phyloP scores from a whole-genome alignment of 768 basidiomycete genomes.

The Clitopilus passeckerianus region DNA sequence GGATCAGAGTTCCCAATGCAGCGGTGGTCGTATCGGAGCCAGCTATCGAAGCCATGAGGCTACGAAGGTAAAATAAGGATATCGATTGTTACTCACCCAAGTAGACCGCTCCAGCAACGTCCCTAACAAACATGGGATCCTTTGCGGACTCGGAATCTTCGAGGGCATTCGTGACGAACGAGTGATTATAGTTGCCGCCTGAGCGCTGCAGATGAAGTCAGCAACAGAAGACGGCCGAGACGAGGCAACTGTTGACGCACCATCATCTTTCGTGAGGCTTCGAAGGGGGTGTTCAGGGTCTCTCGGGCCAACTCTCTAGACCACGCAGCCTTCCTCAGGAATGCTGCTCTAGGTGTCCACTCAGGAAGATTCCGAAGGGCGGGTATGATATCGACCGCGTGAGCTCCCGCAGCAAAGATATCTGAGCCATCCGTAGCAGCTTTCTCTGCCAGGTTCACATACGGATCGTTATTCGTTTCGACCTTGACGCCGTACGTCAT shows the following conservation, averaged over 20 bases:
- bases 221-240: neutral
- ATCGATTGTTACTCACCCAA: neutral
- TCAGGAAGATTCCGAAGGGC: no score
- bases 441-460: neutral
- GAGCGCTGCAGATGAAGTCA: neutral
- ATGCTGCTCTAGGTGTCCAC: no score
- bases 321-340: no score
- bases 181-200: neutral
- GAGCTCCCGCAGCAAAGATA: neutral
- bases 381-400: neutral
- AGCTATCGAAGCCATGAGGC: neutral
- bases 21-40: neutral
- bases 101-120: neutral
- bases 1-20: neutral
- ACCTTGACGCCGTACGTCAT: neutral
- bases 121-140: neutral
- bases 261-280: neutral
- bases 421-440: neutral
- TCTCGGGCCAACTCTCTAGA: no score
- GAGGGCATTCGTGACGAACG: neutral
- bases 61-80: neutral
- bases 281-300: neutral
- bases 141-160: neutral
- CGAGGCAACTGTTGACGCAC: neutral
- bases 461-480: neutral